Evolutionary conservation across 2,329 filamentous ascomycete species (phyloP), one percentile per base, ranked within the genome.

Genomic region (Intubia oerlemansii): DNA sequence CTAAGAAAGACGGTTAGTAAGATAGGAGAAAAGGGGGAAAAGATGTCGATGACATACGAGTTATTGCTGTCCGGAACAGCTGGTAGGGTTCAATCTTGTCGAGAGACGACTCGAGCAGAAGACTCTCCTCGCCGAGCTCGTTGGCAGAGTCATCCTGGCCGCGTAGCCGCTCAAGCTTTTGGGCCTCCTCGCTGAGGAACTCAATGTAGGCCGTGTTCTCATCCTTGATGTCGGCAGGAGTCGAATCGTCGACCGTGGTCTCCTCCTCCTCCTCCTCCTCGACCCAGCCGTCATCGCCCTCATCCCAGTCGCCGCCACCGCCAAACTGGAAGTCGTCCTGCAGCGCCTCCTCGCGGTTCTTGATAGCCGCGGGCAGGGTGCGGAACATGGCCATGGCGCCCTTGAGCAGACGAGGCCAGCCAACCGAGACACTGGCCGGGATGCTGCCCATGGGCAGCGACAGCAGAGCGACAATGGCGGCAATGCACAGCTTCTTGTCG

Each of bases 401-500:
- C 40, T 61, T 79, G 25, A 98, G 65, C 39, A 98, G 58, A 42
- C 88, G 67, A 7, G 85, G 85, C 88, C 88, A 98, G 30, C 88
- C 88, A 39, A 82, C 79, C 39, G 90, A 82, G 17, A 98, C 79
- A 44, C 84, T 95, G n/a, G 66, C 58, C 1, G 88, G 88, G 7
- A 98, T 77, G 43, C 90, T 76, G 30, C 79, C 72, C 9, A 73
- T 71, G 36, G 66, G 69, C 33, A 98, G 54, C 25, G 72, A 78
- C 29, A 98, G 66, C 9, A 98, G 66, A 5, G 81, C 66, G 34
- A 79, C 75, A 41, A 98, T 95, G 26, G 84, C 85, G 12, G 84
- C 79, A 42, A 98, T 93, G 36, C 81, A 93, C 16, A 98, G 62
- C 60, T 93, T 98, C 66, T 98, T 98, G 58, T 98, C 88, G 48